phyloP scores from a whole-genome alignment of 164 flowering plant species.

The Macadamia tetraphylla region DNA sequence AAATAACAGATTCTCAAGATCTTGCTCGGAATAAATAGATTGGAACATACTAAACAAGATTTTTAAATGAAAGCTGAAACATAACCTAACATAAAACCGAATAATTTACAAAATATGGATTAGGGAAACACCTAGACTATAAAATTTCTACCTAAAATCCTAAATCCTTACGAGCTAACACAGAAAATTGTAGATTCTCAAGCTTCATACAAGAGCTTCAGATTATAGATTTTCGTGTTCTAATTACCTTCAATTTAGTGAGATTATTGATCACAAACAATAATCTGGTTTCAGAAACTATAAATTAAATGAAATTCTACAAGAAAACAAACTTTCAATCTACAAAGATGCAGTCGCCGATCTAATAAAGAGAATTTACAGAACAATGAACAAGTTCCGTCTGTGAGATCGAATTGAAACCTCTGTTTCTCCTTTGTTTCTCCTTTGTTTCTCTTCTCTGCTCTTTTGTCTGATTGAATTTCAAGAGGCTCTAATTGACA shows the following conservation, averaged over 20 bases:
- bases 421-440: not conserved
- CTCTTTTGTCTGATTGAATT: too few relatives aligned
- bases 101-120: not conserved
- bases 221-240: not conserved
- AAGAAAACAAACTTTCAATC: constrained; percentile 11
- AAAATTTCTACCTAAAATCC: not conserved
- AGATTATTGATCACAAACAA: not conserved
- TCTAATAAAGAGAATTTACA: not conserved
- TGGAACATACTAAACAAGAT: not conserved
- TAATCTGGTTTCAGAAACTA: not conserved
- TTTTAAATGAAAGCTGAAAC: not conserved
- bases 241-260: not conserved
- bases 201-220: not conserved
- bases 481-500: constrained; percentile 24
- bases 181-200: constrained; percentile 4
- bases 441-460: not conserved
- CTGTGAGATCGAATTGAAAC: not conserved
- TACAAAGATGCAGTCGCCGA: constrained; percentile 2
- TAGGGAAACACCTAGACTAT: not conserved
- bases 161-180: not conserved
- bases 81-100: not conserved
- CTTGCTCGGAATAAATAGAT: not conserved
- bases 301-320: constrained; percentile 8
- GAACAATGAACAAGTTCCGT: not conserved
- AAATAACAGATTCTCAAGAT: not conserved